Percentiles rank a stretch among this genome's conserved stretches.
Conservation (phyloP, 2,329 filamentous ascomycete species). For the Trichoderma citrinoviride region DNA sequence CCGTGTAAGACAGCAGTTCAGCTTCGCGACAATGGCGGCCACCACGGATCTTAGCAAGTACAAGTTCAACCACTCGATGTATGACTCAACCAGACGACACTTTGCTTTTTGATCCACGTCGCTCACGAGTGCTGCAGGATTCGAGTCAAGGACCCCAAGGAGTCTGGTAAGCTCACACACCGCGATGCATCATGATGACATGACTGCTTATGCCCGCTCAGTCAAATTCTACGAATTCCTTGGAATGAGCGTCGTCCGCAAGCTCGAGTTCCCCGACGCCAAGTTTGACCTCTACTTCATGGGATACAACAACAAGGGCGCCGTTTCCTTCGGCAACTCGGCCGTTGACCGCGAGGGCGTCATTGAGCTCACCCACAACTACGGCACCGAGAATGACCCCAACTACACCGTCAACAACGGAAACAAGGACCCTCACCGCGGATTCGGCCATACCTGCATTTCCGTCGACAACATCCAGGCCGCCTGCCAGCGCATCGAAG, state of each 20-base stretch:
- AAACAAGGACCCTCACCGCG: constrained; percentile 82
- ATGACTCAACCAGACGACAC: too few species aligned
- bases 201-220: constrained; percentile 23
- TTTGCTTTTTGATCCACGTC: neutral
- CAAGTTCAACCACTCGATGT: constrained; percentile 89
- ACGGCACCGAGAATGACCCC: constrained; percentile 84
- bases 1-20: constrained; percentile 24
- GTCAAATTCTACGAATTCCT: constrained; percentile 94
- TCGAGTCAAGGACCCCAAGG: constrained; percentile 90
- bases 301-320: constrained; percentile 75
- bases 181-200: neutral
- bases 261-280: constrained; percentile 76
- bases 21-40: constrained; percentile 57
- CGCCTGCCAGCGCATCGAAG: constrained; percentile 84
- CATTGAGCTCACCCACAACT: constrained; percentile 80
- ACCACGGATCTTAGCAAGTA: constrained; percentile 74
- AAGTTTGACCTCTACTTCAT: constrained; percentile 98
- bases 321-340: constrained; percentile 69
- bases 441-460: constrained; percentile 85
- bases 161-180: constrained; percentile 55
- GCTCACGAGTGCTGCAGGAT: constrained; percentile 57
- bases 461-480: constrained; percentile 81
- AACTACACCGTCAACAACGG: constrained; percentile 81
- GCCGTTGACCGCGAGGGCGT: constrained; percentile 82
- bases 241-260: constrained; percentile 79